Base-by-base conservation (phyloP, 139 green algal genomes). In the Volvox africanus region DNA sequence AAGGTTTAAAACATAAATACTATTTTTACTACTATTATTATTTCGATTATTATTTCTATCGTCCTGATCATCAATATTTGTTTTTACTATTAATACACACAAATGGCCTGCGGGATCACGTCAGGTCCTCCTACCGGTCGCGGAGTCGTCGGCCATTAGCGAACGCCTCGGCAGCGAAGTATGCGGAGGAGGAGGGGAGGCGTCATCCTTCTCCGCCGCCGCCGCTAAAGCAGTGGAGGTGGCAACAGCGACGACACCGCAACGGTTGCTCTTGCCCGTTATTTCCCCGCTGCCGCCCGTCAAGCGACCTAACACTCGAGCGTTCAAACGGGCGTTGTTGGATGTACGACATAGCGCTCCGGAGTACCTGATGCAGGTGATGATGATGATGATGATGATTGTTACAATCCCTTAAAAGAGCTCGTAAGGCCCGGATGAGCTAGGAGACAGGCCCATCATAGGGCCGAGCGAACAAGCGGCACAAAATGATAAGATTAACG, bases 331-430 rank as follows among this genome's bases (percentile, higher is more conserved):
- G 0, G 86, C 86, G 50, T 55, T 90, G 18, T n/a, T 44, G 20
- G 30, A 35, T 62, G 73, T 81, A 20, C 73, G 73, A 20, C 50
- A 67, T 2, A 83, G n/a, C 73, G 86, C 86, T 16, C 86, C 86
- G 22, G 86, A 35, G 50, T 77, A 76, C 73, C 86, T 90, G 22
- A 12, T 80, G 69, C 84, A 81, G 84, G 84, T 89, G 84, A 0
- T n/a, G n/a, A n/a, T n/a, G n/a, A n/a, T n/a, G n/a, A n/a, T n/a
- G n/a, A n/a, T n/a, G n/a, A n/a, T n/a, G n/a, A n/a, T n/a, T n/a
- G n/a, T n/a, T n/a, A n/a, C n/a, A n/a, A n/a, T n/a, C n/a, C n/a
- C n/a, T n/a, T n/a, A n/a, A n/a, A n/a, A n/a, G n/a, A n/a, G n/a
- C n/a, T n/a, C n/a, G n/a, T n/a, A n/a, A n/a, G n/a, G n/a, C n/a